These are phyloP conservation scores for Phytophthora hybrid DNA, from an alignment of 352 stramenopile genomes.

Conservation along the genomic window DNA sequence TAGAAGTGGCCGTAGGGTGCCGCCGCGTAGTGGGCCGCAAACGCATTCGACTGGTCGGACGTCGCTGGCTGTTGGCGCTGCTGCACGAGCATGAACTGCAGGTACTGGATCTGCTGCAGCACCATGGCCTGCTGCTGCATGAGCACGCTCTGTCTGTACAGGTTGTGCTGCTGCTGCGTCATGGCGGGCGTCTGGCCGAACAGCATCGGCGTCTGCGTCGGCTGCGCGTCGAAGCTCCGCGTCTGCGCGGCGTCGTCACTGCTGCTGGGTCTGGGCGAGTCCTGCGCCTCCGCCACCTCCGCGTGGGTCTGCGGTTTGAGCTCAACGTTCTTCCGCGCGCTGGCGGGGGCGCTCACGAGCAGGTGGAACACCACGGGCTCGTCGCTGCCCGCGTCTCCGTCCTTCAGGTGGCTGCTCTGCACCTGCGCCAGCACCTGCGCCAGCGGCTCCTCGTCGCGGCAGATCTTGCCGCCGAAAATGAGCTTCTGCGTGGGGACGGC, in stretches of 20 bases:
- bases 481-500: constrained; percentile 72
- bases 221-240: constrained; percentile 19
- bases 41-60: constrained; percentile 24
- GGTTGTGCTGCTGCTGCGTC: constrained; percentile 54
- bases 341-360: constrained; percentile 53
- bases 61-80: constrained; percentile 24
- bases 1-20: constrained; percentile 48
- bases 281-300: constrained; percentile 27
- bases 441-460: constrained; percentile 65
- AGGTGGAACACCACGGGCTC: constrained; percentile 80
- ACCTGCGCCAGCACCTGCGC: constrained; percentile 51
- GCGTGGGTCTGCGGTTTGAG: constrained; percentile 8
- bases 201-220: constrained; percentile 19
- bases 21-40: constrained; percentile 27
- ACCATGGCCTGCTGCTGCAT: constrained; percentile 86
- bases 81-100: constrained; percentile 73
- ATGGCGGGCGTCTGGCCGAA: constrained; percentile 25
- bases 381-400: constrained; percentile 27
- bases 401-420: constrained; percentile 44
- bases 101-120: constrained; percentile 83
- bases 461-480: constrained; percentile 91
- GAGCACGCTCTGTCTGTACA: constrained; percentile 69
- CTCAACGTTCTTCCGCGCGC: constrained; percentile 22
- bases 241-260: constrained; percentile 6
- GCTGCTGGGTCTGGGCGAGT: constrained; percentile 37